Evolutionary conservation across 148 eudicot genomes (phyloP), one percentile per base, ranked within the genome.

Genomic region (Fagopyrum tataricum): DNA sequence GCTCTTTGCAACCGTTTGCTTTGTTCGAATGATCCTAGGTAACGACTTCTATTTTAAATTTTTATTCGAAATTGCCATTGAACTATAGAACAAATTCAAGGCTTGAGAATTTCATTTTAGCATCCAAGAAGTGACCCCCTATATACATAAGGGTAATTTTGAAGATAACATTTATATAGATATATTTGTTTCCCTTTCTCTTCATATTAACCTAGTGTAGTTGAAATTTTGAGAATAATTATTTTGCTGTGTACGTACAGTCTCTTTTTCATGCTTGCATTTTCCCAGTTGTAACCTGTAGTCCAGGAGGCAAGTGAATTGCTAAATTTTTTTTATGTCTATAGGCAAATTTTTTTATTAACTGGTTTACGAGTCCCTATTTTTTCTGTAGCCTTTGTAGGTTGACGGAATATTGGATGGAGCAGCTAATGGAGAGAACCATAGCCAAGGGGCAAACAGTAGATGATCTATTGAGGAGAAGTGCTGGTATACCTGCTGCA

Each of bases 401-500:
- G 83, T 82, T 95, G 82, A 85, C 91, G 43, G 99, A 91, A 79
- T 88, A 87, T 74, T 95, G 99, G 99, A 95, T 95, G 96, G 97
- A 95, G 62, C 87, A 84, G 79, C 96, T 95, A 75, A 95, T 95
- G 99, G 92, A 90, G 77, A 88, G 97, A 88, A 90, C 90, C 24
- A 81, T 85, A 68, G 84, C 96, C 52, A 90, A 88, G 81, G 97
- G 96, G 77, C 99, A 95, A 80, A 95, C 97, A 68, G 99, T 95
- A 52, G 99, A 95, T 83, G 96, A 95, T 82, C 82, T 95, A 73
- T 82, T 95, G 70, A 84, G 99, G 79, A 91, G 99, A 87, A 95
- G 99, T 85, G 99, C 99, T 59, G 99, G 99, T 77, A 91, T 95
- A 77, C 99, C 99, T 71, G 97, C 97, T 71, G 97, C 99, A 71